Evolutionary conservation across 768 basidiomycete genomes (phyloP), one percentile per base, ranked within the genome.

Genomic region (Mycena pura): DNA sequence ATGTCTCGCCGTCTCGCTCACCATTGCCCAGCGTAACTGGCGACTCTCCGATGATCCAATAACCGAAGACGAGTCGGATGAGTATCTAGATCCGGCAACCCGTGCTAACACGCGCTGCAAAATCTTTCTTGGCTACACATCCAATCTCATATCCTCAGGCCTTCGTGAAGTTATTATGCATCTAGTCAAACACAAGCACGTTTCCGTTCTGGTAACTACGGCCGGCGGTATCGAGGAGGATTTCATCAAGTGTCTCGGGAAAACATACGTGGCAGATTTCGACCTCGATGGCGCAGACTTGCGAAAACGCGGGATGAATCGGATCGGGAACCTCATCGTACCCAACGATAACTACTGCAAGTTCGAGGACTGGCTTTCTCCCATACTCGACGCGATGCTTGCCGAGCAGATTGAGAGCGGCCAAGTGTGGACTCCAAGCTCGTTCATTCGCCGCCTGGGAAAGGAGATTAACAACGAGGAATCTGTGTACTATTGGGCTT

Each of bases 281-380:
- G 86, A 91, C 71, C 83, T 97, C 55, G 91, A 96, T 63, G 97
- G 97, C 14, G 92, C 94, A 6, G 88, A 89, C 57, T 77, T 99
- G 56, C 86, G 97, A 41, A 88, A 81, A 71, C 84, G 86, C 61
- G 97, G 97, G n/a, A 87, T 99, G 84, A 99, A 99, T 69, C 87
- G 97, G 32, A 95, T 99, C 62, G 97, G 97, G 29, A 99, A 99
- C 70, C 85, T 99, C 40, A 79, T 99, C 57, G 87, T 99, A 2
- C 97, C 97, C 3, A 99, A 99, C 71, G 94, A 97, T 69, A 99
- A 99, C 72, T 99, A 99, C 76, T 99, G 97, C 87, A 91, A 92
- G 70, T 99, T 99, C 68, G 97, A 99, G 77, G 96, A 99, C 73
- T 99, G 97, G 97, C 85, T 99, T n/a, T 88, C 87, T 19, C 97